These are phyloP conservation scores for Spathaspora hagerdaliae DNA, from an alignment of 805 yeast species.

Conservation along the genomic window DNA sequence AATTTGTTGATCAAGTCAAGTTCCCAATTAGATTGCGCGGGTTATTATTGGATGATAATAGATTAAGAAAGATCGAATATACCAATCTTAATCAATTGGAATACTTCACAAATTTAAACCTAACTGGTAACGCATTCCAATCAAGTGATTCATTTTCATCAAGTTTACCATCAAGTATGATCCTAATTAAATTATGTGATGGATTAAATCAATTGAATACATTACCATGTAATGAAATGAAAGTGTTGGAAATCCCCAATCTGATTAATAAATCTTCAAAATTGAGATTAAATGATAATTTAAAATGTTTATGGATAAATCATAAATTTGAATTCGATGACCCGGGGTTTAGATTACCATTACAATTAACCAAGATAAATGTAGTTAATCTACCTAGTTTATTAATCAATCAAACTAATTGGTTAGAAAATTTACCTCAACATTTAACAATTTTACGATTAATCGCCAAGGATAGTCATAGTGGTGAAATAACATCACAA, in stretches of 20 bases:
- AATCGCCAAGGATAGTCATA: background rate
- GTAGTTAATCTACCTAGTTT: background rate
- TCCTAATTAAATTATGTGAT: background rate
- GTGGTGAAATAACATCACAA: background rate
- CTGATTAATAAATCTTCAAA: background rate
- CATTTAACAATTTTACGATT: background rate
- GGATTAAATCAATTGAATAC: background rate
- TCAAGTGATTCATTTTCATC: slow-evolving; percentile 1
- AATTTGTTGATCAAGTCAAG: background rate
- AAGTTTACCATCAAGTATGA: slow-evolving; percentile 1
- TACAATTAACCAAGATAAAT: background rate
- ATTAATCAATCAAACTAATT: background rate
- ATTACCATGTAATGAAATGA: slow-evolving; percentile 2
- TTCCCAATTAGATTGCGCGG: background rate
- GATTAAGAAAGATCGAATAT: background rate
- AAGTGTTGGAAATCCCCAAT: background rate
- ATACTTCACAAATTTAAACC: background rate
- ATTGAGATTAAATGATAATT: slow-evolving; percentile 1
- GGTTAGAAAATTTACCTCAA: slow-evolving; percentile 1
- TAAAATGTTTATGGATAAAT: background rate
- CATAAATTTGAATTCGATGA: slow-evolving; percentile 2
- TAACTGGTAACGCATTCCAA: slow-evolving; percentile 1
- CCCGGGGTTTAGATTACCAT: background rate
- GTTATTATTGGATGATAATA: slow-evolving; percentile 3
- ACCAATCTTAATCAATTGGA: slow-evolving; percentile 1